These are phyloP conservation scores for Beta lomatogona DNA, from an alignment of 179 eudicot species.

Conservation along the genomic window DNA sequence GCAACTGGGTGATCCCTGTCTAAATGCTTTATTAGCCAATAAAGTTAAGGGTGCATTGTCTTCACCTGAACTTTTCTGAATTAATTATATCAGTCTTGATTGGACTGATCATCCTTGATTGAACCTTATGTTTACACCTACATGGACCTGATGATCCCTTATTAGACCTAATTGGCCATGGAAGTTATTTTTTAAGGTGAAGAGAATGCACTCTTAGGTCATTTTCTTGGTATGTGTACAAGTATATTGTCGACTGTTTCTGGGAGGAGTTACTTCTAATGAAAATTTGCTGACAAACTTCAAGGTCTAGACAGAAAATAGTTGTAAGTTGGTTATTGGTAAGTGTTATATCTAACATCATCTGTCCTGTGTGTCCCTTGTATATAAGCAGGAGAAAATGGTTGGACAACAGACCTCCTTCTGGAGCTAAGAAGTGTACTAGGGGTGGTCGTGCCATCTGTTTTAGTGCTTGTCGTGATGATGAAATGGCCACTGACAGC, in stretches of 20 bases:
- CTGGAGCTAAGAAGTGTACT: conserved; percentile 58
- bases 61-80: too few species aligned
- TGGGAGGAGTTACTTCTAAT: neutral
- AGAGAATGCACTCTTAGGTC: too few species aligned
- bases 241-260: neutral
- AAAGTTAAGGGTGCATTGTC: neutral
- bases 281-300: conserved; percentile 3
- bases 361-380: conserved; percentile 6
- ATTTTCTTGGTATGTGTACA: neutral
- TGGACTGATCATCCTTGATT: too few species aligned
- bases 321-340: neutral
- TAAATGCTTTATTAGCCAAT: neutral
- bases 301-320: neutral
- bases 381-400: conserved; percentile 43
- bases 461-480: conserved; percentile 81
- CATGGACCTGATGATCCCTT: too few species aligned
- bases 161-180: too few species aligned
- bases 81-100: too few species aligned
- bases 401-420: conserved; percentile 55
- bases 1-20: neutral
- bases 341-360: neutral
- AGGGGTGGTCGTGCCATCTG: conserved; percentile 71
- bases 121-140: too few species aligned
- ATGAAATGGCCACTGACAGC: conserved; percentile 76
- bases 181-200: too few species aligned